Base-by-base conservation (phyloP, 1,284 basidiomycete species). In the Fomitopsis pinicola region DNA sequence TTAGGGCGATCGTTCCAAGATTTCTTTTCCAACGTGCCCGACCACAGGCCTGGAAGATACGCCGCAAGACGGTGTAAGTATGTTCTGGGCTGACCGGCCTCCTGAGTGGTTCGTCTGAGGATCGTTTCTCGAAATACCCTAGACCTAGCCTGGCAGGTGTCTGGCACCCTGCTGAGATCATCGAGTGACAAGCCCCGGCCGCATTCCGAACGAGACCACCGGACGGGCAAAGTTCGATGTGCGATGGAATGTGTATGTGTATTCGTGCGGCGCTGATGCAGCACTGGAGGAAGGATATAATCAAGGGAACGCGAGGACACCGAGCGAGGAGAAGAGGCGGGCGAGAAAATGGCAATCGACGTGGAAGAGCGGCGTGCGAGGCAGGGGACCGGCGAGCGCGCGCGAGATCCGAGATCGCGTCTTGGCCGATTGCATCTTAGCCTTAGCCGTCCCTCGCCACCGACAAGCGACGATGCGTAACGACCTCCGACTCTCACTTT, bases 1-100 rank as follows among this genome's bases (percentile, higher is more conserved):
- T 19, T 10, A 22, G 44, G 22, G 22, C 2, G 48, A 9, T 36
- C 2, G 30, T 58, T 22, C 22, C 22, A 22, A 1, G 2, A 22
- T 30, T 2, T 58, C 19, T 50, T 58, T 61, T 17, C 50, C 46
- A 36, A 67, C 65, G 59, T 69, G 69, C n/a, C 63, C 59, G 56
- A 62, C 72, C 10, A 2, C 22, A 22, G 22, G 22, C 22, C 22
- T 22, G 22, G 22, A 22, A 22, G 22, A 22, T 22, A 22, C 22
- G 22, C 22, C 22, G 22, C 22, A 22, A 22, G 22, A 22, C 1
- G 2, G 22, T 22, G 22, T 22, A 22, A 1, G 35, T 36, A 36
- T 36, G 6, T 36, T 36, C 35, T 36, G 35, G 35, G 2, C 35
- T 12, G 10, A 36, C 22, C 35, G 35, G 35, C 35, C 35, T 36